These are phyloP conservation scores for Kodamaea leandrae DNA, from an alignment of 805 yeast genomes.

Conservation along the genomic window DNA sequence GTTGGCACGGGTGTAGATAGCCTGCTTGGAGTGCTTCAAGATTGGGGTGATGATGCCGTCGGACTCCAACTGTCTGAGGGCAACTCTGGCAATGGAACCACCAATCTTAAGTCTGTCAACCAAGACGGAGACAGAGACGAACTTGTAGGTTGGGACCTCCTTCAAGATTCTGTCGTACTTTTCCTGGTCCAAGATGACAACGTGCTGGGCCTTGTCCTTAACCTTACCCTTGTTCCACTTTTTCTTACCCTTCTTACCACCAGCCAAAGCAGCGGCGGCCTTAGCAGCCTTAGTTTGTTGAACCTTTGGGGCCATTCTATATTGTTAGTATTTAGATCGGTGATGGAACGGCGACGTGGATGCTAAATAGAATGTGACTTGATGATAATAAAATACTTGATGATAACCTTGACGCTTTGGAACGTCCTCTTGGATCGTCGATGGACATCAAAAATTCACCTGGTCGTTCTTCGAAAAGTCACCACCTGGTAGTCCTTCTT, in stretches of 20 bases:
- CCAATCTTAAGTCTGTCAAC: conserved; percentile 99
- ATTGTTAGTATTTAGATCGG: conserved; percentile 23
- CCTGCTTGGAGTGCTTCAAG: conserved; percentile 93
- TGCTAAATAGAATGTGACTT: neutral
- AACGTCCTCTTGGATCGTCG: neutral
- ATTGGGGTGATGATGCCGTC: conserved; percentile 95
- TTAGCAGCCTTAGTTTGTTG: conserved; percentile 99
- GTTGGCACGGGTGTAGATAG: conserved; percentile 82
- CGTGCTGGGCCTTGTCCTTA: conserved; percentile 99
- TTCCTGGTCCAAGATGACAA: conserved; percentile 95
- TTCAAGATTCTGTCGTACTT: conserved; percentile 98
- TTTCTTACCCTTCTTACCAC: conserved; percentile 99
- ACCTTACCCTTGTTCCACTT: conserved; percentile 99
- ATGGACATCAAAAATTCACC: too few species aligned
- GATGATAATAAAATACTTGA: neutral
- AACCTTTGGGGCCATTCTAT: conserved; percentile 96
- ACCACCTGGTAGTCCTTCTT: too few species aligned
- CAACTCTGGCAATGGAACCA: conserved; percentile 99
- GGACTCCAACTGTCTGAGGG: conserved; percentile 90
- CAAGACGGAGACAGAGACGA: conserved; percentile 94
- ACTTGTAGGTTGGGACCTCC: conserved; percentile 99
- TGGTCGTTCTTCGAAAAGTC: too few species aligned
- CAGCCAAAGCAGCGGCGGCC: conserved; percentile 99
- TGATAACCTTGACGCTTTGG: neutral
- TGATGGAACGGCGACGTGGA: neutral